Evolutionary conservation across 352 stramenopile species (phyloP), one percentile per base, ranked within the genome.

Genomic region (Albugo candida): DNA sequence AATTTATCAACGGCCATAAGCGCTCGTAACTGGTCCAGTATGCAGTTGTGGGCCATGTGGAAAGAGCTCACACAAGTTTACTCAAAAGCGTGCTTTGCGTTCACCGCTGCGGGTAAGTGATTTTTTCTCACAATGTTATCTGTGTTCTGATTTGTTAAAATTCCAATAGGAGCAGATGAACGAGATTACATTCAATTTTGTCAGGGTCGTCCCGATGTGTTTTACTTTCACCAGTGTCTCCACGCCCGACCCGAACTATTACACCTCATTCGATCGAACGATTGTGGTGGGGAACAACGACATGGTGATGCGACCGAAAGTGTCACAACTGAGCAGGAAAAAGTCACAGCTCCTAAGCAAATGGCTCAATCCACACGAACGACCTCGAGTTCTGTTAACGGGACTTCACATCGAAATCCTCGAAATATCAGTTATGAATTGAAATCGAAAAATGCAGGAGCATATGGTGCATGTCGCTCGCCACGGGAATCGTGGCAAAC

Each of bases 1-100:
- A 10, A 3, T 24, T 19, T 8, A 24, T 19, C 8, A 3, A 10
- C 47, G 55, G 49, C 42, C 13, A 68, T 57, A 6, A 67, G 65
- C 31, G 65, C 67, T 44, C 67, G 64, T 18, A 79, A 71, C 52
- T 85, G 73, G 73, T 83, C 68, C 51, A 79, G 62, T 41, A 81
- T 83, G 70, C 73, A 85, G 50, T 59, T 85, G 1, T 85, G 73
- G 73, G 73, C 82, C 49, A 83, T 85, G 40, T 85, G 73, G 70
- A 85, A 85, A 46, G 73, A 85, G 46, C 55, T 83, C 16, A 79
- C 70, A 39, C 83, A 83, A 51, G 73, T 70, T 24, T 83, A 85
- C 54, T 83, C 73, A 2, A 85, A 85, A 56, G 78, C 73, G 36
- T 85, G 73, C 39, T 85, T 83, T 48, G 68, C 80, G 50, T 85